Percentiles rank a stretch among this genome's conserved stretches.
Evolutionary conservation across 2,329 filamentous ascomycete species (phyloP).

Genomic region (Fusarium tuaranense): DNA sequence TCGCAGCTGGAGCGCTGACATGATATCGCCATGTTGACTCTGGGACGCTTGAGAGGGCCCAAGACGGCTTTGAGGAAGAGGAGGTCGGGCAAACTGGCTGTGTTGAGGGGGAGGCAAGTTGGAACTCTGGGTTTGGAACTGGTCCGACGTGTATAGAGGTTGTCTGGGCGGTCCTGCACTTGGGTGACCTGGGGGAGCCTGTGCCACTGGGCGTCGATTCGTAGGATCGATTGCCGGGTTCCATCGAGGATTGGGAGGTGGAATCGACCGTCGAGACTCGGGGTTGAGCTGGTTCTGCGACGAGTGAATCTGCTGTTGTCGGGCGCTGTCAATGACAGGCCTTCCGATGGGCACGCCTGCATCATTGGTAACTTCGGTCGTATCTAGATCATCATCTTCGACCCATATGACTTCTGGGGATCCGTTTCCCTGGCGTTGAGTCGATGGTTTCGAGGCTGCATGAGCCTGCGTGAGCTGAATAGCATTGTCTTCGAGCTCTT

Average conservation of each 20-base stretch:
- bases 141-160: constrained; percentile 45
- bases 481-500: constrained; percentile 73
- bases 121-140: constrained; percentile 46
- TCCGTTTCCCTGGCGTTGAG: constrained; percentile 38
- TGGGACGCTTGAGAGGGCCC: constrained; percentile 43
- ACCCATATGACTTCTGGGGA: constrained; percentile 58
- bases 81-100: constrained; percentile 57
- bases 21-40: constrained; percentile 49
- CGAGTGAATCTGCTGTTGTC: constrained; percentile 48
- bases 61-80: constrained; percentile 42
- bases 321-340: constrained; percentile 51
- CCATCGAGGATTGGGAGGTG: constrained; percentile 54
- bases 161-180: constrained; percentile 33
- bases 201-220: constrained; percentile 29
- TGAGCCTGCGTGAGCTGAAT: constrained; percentile 68
- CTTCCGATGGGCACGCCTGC: constrained; percentile 54
- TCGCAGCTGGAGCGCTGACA: constrained; percentile 63
- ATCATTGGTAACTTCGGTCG: constrained; percentile 66
- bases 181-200: constrained; percentile 29
- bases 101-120: constrained; percentile 48
- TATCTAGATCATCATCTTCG: constrained; percentile 69
- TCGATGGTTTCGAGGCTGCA: constrained; percentile 39
- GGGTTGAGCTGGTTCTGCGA: constrained; percentile 36
- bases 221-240: constrained; percentile 49
- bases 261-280: constrained; percentile 43